Conservation (phyloP, 768 basidiomycete species). For the Coprinellus micaceus region DNA sequence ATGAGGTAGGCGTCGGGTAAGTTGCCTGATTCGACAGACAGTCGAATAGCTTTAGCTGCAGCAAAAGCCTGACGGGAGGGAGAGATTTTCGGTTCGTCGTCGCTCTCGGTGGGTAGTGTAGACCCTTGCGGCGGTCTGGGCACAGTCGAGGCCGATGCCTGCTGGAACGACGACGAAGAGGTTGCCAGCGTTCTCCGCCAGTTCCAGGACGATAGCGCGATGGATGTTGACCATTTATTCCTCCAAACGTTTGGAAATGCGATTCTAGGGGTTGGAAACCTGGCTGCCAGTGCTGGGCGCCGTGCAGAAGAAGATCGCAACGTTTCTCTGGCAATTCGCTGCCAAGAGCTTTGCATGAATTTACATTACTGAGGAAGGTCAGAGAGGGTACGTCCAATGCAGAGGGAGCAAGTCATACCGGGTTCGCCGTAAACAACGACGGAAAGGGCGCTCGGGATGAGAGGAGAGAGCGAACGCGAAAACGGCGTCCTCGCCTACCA, state of each 20-base stretch:
- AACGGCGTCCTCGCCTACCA: too few species aligned
- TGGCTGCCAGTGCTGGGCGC: constrained; percentile 10
- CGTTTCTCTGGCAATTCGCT: constrained; percentile 45
- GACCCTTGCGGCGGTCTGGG: background rate
- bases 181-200: background rate
- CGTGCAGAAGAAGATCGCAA: constrained; percentile 11
- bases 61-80: constrained; percentile 23
- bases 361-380: constrained; percentile 47
- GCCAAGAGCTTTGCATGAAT: constrained; percentile 72
- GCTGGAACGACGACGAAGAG: background rate
- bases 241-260: background rate
- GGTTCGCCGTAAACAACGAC: too few species aligned
- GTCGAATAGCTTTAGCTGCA: constrained; percentile 50
- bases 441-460: too few species aligned
- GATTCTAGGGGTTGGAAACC: background rate
- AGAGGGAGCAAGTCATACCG: too few species aligned
- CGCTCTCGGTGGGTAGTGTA: background rate
- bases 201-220: background rate
- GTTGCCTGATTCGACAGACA: constrained; percentile 39
- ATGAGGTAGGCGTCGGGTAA: constrained; percentile 52
- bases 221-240: too few species aligned
- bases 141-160: background rate
- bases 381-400: too few species aligned
- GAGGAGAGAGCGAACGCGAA: too few species aligned
- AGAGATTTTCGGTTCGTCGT: background rate